Evolutionary conservation across 75 land plant species (phyloP), one percentile per base, ranked within the genome.

Genomic region (Gnetum montanum): DNA sequence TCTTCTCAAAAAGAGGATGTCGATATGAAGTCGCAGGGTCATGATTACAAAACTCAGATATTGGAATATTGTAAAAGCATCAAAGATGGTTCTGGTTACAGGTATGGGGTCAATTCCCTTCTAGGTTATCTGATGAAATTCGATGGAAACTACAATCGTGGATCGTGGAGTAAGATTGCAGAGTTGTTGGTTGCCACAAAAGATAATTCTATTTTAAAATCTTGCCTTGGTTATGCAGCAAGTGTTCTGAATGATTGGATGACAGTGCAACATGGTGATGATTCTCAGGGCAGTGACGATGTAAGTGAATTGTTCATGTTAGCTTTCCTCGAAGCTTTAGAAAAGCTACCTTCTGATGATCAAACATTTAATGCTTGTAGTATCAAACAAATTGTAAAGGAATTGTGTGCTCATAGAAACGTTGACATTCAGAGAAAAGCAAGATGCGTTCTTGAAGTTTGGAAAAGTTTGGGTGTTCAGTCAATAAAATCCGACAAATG

Each of bases 341-440:
- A 64, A 65, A 59, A 11, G 19, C 31, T 64, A 43, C 66, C 66
- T n/a, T 27, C 61, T 6, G 68, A 64, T 24, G 3, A 29, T 0
- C 66, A 64, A 18, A 66, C 47, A 18, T 34, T 64, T 11, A 60
- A 64, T 31, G 46, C 34, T 13, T 64, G 36, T 33, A 19, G 24
- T 18, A 37, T 64, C 30, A 16, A 24, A 24, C 43, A 64, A 31
- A 38, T 66, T 13, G 34, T 64, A 36, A 43, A 61, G 23, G 20
- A 61, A 27, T 34, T 64, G 16, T 7, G n/a, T 11, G 43, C 13
- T 31, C 65, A 64, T 34, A 36, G 37, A 59, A 64, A 27, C 22
- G 7, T 26, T 34, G 67, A 64, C 13, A 64, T 64, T 15, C 67
- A 64, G 34, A 43, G 63, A 20, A 61, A 43, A 34, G 65, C 67